Evolutionary conservation across 2,329 filamentous ascomycete species (phyloP), one percentile per base, ranked within the genome.

Genomic region (Epichloe uncinata): DNA sequence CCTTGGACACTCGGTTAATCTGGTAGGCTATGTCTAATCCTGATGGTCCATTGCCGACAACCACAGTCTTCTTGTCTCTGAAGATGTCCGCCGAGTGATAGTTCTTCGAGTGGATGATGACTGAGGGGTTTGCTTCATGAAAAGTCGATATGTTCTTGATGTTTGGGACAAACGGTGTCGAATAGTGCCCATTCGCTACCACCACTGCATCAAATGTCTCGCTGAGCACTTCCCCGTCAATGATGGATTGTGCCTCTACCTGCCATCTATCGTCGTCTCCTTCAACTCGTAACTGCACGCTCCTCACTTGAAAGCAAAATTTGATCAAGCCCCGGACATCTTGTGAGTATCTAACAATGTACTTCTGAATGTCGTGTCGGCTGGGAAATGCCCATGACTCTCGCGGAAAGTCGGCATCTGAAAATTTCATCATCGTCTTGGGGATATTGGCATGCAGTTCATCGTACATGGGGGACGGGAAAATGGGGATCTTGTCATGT

Each of bases 361-460:
- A 96, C 20, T 78, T 64, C 54, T 84, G 76, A 3, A 96, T 86
- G 26, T 75, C 73, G 53, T 81, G 67, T 54, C 90, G 80, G 20
- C 73, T 75, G 0, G 91, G 91, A 58, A 91, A 95, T 1, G 95
- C 72, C 61, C 83, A 80, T 6, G 76, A 73, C 12, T 80, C 74
- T 1, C 72, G 59, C 0, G 78, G 74, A 59, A 93, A 93, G 0
- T 75, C 63, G 6, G 78, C 69, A 56, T 91, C 85, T 4, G 82
- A 83, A 64, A 82, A 96, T 4, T 74, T 71, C 91, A 97, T 97
- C 48, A 96, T 63, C 0, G 74, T 72, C 52, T 84, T 79, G 0
- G 89, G 86, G 45, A 96, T 89, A 63, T 97, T 97, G 20, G 90
- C 89, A 60, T 95, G 84, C 15, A 96, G 71, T 22, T 75, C 69